Evolutionary conservation across 1,284 basidiomycete species (phyloP).

Genomic region (Cerrena zonata): DNA sequence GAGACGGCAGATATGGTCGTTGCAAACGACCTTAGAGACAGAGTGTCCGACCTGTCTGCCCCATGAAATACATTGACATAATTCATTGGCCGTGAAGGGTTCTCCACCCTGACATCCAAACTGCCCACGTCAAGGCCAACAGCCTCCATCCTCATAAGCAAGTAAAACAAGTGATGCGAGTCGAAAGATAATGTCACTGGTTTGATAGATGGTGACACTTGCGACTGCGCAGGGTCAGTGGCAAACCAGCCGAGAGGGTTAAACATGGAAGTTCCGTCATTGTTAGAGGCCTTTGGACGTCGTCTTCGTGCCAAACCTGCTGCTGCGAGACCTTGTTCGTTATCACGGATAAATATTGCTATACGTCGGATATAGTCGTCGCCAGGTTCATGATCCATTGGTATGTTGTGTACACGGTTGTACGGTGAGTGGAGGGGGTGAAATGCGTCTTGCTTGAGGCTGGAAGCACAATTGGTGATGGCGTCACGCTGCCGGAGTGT

Average conservation of each 20-base stretch:
- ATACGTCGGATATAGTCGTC: constrained; percentile 69
- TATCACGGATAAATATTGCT: constrained; percentile 61
- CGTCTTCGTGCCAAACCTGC: constrained; percentile 48
- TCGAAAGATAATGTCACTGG: constrained; percentile 68
- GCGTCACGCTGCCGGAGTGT: no score
- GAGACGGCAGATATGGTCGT: constrained; percentile 77
- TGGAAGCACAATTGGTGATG: no score
- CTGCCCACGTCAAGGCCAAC: constrained; percentile 69
- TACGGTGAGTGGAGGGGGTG: no score
- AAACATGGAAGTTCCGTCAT: constrained; percentile 36
- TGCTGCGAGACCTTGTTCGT: constrained; percentile 68
- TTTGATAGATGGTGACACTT: constrained; percentile 34
- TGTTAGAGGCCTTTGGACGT: constrained; percentile 35
- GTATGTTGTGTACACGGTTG: no score
- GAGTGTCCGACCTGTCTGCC: constrained; percentile 64
- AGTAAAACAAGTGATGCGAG: constrained; percentile 80
- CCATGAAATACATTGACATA: constrained; percentile 57
- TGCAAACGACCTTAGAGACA: constrained; percentile 74
- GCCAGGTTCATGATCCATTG: constrained; percentile 61
- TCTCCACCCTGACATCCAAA: constrained; percentile 73
- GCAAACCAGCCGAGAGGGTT: constrained; percentile 64
- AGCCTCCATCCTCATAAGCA: constrained; percentile 81
- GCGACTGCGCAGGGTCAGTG: constrained; percentile 26
- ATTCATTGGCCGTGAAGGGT: constrained; percentile 67
- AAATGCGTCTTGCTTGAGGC: no score